These are phyloP conservation scores for Pseudophaeomoniella oleicola DNA, from an alignment of 2,329 filamentous ascomycete species.

Conservation along the genomic window DNA sequence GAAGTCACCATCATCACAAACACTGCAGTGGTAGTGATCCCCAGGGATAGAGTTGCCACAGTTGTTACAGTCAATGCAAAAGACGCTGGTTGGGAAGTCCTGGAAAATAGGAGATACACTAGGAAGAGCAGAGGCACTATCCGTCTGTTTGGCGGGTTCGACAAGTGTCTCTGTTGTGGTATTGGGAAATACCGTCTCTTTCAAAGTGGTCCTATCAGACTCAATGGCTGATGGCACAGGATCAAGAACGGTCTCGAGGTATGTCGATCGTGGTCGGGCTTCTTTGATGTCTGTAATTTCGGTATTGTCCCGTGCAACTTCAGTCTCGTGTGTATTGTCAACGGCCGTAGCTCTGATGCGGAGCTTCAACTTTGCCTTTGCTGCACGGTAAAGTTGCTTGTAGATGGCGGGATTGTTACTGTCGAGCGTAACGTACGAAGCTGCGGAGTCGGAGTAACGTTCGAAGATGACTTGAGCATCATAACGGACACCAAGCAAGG, in stretches of 20 bases:
- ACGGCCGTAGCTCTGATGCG: slow-evolving; percentile 59
- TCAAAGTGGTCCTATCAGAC: slow-evolving; percentile 5
- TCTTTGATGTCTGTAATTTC: slow-evolving; percentile 4
- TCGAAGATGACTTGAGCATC: slow-evolving; percentile 58
- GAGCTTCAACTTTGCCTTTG: slow-evolving; percentile 96
- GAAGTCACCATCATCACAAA: slow-evolving; percentile 85
- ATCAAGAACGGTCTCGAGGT: slow-evolving; percentile 27
- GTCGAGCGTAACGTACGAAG: slow-evolving; percentile 65
- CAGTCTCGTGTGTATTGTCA: slow-evolving; percentile 5
- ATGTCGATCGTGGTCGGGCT: slow-evolving; percentile 19
- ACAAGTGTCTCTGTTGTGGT: slow-evolving; percentile 1
- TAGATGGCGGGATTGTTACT: slow-evolving; percentile 67
- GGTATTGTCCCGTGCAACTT: background rate
- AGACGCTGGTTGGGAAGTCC: slow-evolving; percentile 30
- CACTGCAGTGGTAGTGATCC: slow-evolving; percentile 85
- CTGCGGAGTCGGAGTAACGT: slow-evolving; percentile 89
- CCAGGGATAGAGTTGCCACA: slow-evolving; percentile 68
- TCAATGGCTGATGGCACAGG: slow-evolving; percentile 13
- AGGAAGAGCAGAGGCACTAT: slow-evolving; percentile 3
- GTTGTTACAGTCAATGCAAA: slow-evolving; percentile 87
- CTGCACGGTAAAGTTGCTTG: slow-evolving; percentile 91
- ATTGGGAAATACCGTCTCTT: slow-evolving; percentile 1
- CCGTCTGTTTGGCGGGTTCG: slow-evolving; percentile 4
- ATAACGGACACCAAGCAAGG: slow-evolving; percentile 48
- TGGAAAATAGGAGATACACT: slow-evolving; percentile 16